These are phyloP conservation scores for Amanita pseudoporphyria DNA, from an alignment of 768 basidiomycete species.

Conservation along the genomic window DNA sequence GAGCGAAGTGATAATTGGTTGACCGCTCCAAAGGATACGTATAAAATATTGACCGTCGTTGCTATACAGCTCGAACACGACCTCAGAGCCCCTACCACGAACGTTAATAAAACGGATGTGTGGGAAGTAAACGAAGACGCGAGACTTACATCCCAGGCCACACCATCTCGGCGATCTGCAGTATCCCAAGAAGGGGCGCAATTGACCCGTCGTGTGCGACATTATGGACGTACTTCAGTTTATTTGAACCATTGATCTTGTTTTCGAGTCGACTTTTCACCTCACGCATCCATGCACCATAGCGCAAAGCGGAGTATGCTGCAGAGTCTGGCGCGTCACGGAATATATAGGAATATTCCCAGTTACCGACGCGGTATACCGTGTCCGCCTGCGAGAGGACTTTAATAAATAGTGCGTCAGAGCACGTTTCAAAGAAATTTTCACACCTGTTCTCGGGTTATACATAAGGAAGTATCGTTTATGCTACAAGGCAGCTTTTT, in stretches of 20 bases:
- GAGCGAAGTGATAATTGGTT: conserved; percentile 38
- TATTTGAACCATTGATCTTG: conserved; percentile 25
- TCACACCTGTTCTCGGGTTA: conserved; percentile 30
- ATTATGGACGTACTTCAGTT: conserved; percentile 29
- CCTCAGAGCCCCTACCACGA: conserved; percentile 32
- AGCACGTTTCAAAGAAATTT: neutral
- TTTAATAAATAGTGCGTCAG: neutral
- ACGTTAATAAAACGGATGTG: neutral
- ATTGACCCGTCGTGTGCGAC: conserved; percentile 45
- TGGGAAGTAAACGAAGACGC: neutral
- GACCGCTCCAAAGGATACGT: conserved; percentile 43
- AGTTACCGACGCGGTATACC: conserved; percentile 48
- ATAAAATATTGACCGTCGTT: conserved; percentile 21
- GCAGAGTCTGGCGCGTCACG: conserved; percentile 36
- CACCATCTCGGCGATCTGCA: conserved; percentile 40
- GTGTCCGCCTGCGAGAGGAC: conserved; percentile 27
- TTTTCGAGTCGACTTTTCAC: conserved; percentile 30
- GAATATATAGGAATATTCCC: conserved; percentile 49
- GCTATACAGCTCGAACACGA: conserved; percentile 38
- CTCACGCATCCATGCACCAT: conserved; percentile 39
- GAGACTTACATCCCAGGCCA: conserved; percentile 42
- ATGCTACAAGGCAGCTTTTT: conserved; percentile 36
- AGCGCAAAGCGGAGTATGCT: conserved; percentile 31
- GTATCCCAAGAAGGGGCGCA: conserved; percentile 36
- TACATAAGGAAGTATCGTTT: conserved; percentile 32